phyloP scores from a whole-genome alignment of 352 stramenopile genomes.

The Phytophthora idaei region DNA sequence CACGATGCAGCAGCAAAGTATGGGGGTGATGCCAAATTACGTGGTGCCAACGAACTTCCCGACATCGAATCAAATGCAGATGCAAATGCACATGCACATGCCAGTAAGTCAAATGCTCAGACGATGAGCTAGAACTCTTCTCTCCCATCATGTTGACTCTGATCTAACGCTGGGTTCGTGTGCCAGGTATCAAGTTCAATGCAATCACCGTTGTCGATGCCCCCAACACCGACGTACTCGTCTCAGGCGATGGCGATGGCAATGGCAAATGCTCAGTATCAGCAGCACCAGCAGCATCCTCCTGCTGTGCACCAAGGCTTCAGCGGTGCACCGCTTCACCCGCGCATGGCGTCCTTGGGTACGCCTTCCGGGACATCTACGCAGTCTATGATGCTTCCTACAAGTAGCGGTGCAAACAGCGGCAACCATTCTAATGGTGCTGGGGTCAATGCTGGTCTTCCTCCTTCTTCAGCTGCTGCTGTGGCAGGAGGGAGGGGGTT shows the following conservation, averaged over 20 bases:
- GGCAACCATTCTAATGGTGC: constrained; percentile 19
- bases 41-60: constrained; percentile 46
- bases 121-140: neutral
- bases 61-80: constrained; percentile 47
- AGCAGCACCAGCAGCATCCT: constrained; percentile 27
- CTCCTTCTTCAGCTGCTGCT: constrained; percentile 43
- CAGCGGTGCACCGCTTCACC: constrained; percentile 44
- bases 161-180: constrained; percentile 6
- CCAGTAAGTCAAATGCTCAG: constrained; percentile 30
- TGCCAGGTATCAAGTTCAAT: constrained; percentile 36
- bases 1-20: constrained; percentile 47
- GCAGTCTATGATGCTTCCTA: constrained; percentile 21
- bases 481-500: constrained; percentile 51
- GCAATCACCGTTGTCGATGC: constrained; percentile 36
- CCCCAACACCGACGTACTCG: constrained; percentile 35
- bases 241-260: constrained; percentile 44
- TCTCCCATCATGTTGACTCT: constrained; percentile 1
- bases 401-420: constrained; percentile 24
- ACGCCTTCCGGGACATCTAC: constrained; percentile 28
- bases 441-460: constrained; percentile 34
- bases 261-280: constrained; percentile 42
- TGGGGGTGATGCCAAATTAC: constrained; percentile 58
- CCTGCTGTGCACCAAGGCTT: constrained; percentile 42
- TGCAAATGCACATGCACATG: constrained; percentile 46
- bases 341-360: constrained; percentile 26